Percentiles rank a stretch among this genome's conserved stretches.
Conservation (phyloP, 257 asterid genomes). For the Nicotiana noctiflora region DNA sequence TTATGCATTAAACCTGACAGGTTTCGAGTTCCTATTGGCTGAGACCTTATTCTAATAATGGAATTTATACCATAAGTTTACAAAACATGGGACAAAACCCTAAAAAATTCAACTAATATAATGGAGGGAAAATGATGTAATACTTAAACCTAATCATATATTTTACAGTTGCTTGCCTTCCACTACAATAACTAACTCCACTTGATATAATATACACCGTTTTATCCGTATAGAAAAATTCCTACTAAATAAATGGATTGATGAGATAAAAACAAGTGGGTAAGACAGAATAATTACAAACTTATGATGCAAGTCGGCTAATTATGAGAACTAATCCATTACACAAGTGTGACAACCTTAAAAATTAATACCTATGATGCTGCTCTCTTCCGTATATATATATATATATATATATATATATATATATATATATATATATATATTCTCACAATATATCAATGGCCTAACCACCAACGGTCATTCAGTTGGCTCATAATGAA, state of each 20-base stretch:
- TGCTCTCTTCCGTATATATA: too few relatives aligned
- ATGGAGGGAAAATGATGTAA: not conserved
- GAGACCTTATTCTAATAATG: not conserved
- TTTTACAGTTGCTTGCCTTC: not conserved
- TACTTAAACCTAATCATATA: conserved; percentile 11
- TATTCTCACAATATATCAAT: too few relatives aligned
- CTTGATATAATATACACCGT: not conserved
- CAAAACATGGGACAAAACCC: not conserved
- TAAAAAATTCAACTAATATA: not conserved
- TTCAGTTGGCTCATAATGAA: conserved; percentile 9
- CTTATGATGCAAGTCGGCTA: not conserved
- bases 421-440: too few relatives aligned
- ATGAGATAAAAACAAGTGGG: not conserved
- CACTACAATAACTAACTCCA: conserved; percentile 7
- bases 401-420: too few relatives aligned
- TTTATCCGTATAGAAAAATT: not conserved
- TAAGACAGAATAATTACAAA: conserved; percentile 6
- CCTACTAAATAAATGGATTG: not conserved
- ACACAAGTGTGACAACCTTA: conserved; percentile 9
- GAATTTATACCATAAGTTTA: too few relatives aligned
- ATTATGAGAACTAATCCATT: not conserved
- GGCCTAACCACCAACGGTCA: too few relatives aligned
- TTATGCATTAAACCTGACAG: not conserved
- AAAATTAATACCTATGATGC: too few relatives aligned
- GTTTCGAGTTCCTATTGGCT: not conserved